These are phyloP conservation scores for Fomitopsis betulina DNA, from an alignment of 1,284 basidiomycete genomes.

Conservation along the genomic window DNA sequence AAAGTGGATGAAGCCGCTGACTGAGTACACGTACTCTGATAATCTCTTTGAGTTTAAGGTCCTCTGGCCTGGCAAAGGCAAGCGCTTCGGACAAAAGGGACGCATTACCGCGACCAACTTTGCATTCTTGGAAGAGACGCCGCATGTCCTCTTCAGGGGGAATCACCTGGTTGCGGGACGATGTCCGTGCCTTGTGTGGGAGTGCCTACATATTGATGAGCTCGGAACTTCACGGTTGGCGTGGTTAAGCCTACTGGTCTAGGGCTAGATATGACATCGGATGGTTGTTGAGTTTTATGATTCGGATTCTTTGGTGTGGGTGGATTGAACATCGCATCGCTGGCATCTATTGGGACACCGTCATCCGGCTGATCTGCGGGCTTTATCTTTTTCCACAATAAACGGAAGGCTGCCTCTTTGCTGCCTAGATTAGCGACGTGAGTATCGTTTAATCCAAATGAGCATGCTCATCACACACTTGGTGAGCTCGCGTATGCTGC, in stretches of 20 bases:
- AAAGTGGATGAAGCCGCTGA: not conserved
- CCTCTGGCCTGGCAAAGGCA: constrained; percentile 59
- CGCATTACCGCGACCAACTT: constrained; percentile 70
- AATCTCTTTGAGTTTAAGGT: constrained; percentile 51
- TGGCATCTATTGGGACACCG: constrained; percentile 70
- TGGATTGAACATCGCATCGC: constrained; percentile 74
- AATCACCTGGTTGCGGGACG: constrained; percentile 54
- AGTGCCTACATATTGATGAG: constrained; percentile 5
- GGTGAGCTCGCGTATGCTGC: constrained; percentile 59
- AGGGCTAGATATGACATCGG: constrained; percentile 6
- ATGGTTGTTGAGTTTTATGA: constrained; percentile 4
- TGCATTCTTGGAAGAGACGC: constrained; percentile 74
- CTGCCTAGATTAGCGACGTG: constrained; percentile 9
- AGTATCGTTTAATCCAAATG: not conserved
- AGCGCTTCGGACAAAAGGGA: constrained; percentile 61
- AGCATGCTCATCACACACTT: constrained; percentile 29
- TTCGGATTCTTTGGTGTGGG: constrained; percentile 31
- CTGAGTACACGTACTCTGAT: constrained; percentile 48
- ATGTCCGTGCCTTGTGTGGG: constrained; percentile 26
- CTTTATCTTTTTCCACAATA: constrained; percentile 66
- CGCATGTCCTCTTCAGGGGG: constrained; percentile 74
- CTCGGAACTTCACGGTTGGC: not conserved
- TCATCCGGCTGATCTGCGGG: constrained; percentile 67
- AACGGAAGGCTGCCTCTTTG: constrained; percentile 42
- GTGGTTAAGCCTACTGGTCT: constrained; percentile 10